Evolutionary conservation across 2,329 filamentous ascomycete species (phyloP).

Genomic region (Zymoseptoria tritici): DNA sequence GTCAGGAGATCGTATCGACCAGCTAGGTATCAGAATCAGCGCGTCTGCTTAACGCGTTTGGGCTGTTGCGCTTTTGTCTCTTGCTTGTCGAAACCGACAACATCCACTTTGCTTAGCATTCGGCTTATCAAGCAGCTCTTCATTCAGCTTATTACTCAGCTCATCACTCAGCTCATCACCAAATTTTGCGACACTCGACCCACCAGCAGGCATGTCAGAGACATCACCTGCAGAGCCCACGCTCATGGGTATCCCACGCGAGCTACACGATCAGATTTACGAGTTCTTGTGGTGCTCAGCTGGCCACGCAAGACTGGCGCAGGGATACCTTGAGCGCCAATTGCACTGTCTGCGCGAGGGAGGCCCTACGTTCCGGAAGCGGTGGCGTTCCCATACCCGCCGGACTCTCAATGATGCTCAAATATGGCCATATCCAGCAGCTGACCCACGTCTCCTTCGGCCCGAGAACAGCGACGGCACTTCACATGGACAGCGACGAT

Average conservation of each 20-base stretch:
- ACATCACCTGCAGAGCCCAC: not conserved
- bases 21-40: too few species aligned
- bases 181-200: not conserved
- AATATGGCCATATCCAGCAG: not conserved
- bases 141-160: too few species aligned
- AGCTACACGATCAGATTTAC: constrained; percentile 11
- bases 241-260: constrained; percentile 7
- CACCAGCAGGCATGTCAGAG: not conserved
- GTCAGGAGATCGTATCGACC: too few species aligned
- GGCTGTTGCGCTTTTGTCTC: too few species aligned
- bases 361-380: constrained; percentile 1
- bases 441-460: constrained; percentile 5
- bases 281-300: constrained; percentile 5
- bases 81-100: too few species aligned
- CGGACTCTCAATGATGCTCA: constrained; percentile 3
- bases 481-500: constrained; percentile 1
- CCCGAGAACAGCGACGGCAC: not conserved
- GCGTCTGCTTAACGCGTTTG: too few species aligned
- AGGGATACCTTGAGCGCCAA: not conserved
- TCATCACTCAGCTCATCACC: not conserved
- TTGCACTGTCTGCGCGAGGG: not conserved
- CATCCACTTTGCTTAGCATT: too few species aligned
- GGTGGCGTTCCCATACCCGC: not conserved
- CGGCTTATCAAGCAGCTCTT: too few species aligned
- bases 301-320: not conserved